Percentiles rank a stretch among this genome's conserved stretches.
These are phyloP conservation scores for Otatea glauca DNA, from an alignment of 176 grass and related monocot genomes.

Conservation along the genomic window DNA sequence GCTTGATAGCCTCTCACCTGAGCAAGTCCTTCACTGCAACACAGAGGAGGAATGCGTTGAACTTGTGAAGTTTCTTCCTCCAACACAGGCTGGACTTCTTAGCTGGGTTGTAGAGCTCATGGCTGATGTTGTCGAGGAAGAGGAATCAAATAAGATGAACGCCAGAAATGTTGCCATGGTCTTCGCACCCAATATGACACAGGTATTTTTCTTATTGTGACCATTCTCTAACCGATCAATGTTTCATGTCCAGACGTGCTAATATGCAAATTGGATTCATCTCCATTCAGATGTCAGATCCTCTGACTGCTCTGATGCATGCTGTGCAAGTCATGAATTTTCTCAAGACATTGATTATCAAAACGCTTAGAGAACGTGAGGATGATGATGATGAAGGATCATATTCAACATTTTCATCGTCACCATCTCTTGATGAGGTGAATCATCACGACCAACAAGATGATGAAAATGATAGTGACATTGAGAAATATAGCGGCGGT, in stretches of 20 bases:
- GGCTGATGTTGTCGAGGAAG: slow-evolving; percentile 91
- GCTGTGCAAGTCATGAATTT: slow-evolving; percentile 92
- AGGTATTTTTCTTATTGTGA: slow-evolving; percentile 56
- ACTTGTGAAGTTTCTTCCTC: slow-evolving; percentile 68
- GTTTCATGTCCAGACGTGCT: slow-evolving; percentile 22
- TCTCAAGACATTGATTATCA: slow-evolving; percentile 76
- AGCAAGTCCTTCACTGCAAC: slow-evolving; percentile 89
- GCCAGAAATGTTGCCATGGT: slow-evolving; percentile 92
- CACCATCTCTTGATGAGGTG: slow-evolving; percentile 46
- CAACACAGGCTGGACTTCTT: slow-evolving; percentile 80
- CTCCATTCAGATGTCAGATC: slow-evolving; percentile 73
- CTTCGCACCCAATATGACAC: slow-evolving; percentile 94
- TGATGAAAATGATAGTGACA: slow-evolving; percentile 45
- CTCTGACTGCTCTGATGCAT: slow-evolving; percentile 84
- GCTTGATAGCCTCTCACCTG: slow-evolving; percentile 80
- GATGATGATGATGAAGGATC: slow-evolving; percentile 56
- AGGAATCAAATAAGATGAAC: slow-evolving; percentile 95
- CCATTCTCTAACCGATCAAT: not conserved
- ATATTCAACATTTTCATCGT: slow-evolving; percentile 66
- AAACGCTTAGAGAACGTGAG: slow-evolving; percentile 69
- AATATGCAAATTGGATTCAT: not conserved
- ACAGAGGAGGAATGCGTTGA: slow-evolving; percentile 81
- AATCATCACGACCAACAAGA: slow-evolving; percentile 41
- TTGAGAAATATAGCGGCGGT: slow-evolving; percentile 35
- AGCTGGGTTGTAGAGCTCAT: slow-evolving; percentile 90